Percentiles rank a stretch among this genome's conserved stretches.
These are phyloP conservation scores for Stephania cephalantha DNA, from an alignment of 164 flowering plant species.

Conservation along the genomic window DNA sequence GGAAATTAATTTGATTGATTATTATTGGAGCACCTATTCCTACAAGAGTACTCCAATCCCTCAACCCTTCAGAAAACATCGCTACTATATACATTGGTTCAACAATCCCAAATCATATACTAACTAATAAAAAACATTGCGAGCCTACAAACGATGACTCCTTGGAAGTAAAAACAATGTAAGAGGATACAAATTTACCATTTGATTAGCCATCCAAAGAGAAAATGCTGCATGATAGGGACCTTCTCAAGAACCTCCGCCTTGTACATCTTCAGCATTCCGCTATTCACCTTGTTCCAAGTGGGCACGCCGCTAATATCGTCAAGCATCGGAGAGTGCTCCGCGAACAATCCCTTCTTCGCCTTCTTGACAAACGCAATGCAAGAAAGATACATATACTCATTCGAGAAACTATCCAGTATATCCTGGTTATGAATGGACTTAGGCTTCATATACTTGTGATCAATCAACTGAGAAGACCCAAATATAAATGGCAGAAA, in stretches of 20 bases:
- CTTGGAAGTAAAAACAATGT: neutral
- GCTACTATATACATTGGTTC: too few relatives aligned
- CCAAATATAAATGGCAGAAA: slow-evolving; percentile 95
- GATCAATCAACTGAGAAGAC: slow-evolving; percentile 87
- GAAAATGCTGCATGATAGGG: slow-evolving; percentile 67
- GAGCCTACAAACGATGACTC: neutral
- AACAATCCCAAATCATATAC: neutral
- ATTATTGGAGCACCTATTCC: too few relatives aligned
- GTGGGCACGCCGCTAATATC: slow-evolving; percentile 90
- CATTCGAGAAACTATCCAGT: slow-evolving; percentile 68
- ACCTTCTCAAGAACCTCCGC: slow-evolving; percentile 61
- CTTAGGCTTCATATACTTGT: slow-evolving; percentile 97
- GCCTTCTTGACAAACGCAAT: slow-evolving; percentile 80
- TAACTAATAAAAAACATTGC: neutral
- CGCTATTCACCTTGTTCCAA: slow-evolving; percentile 92
- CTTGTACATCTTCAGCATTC: slow-evolving; percentile 68
- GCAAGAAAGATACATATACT: slow-evolving; percentile 72
- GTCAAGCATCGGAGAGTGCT: slow-evolving; percentile 91
- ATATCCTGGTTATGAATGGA: slow-evolving; percentile 91
- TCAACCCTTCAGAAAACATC: too few relatives aligned
- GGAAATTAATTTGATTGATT: too few relatives aligned
- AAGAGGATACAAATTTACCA: slow-evolving; percentile 29
- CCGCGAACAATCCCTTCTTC: slow-evolving; percentile 87
- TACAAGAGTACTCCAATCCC: too few relatives aligned
- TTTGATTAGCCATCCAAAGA: slow-evolving; percentile 47